phyloP scores from a whole-genome alignment of 805 yeast genomes.

The Priceomyces haplophilus region DNA sequence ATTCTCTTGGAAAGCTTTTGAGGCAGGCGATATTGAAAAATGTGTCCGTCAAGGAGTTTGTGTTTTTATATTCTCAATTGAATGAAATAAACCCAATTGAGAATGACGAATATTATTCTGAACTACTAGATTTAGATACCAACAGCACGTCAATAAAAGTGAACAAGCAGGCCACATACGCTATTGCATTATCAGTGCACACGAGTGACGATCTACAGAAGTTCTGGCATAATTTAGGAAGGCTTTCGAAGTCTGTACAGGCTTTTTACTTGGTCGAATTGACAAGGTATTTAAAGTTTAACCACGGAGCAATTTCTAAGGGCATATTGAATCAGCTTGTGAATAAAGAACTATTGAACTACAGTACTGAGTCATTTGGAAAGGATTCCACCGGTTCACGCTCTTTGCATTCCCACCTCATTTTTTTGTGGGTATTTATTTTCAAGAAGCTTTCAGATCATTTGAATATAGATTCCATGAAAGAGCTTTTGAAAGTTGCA shows the following conservation, averaged over 20 bases:
- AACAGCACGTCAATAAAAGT: conserved; percentile 4
- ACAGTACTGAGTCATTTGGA: background rate
- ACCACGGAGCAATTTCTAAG: conserved; percentile 2
- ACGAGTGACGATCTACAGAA: conserved; percentile 14
- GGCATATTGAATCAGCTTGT: conserved; percentile 11
- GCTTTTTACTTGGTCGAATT: conserved; percentile 11
- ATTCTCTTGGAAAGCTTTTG: conserved; percentile 17
- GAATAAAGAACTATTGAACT: conserved; percentile 4
- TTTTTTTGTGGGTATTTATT: conserved; percentile 11
- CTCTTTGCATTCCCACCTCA: conserved; percentile 10
- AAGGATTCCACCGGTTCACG: background rate
- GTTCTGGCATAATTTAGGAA: conserved; percentile 22
- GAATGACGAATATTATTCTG: conserved; percentile 24
- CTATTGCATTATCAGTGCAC: conserved; percentile 18
- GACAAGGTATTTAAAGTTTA: conserved; percentile 6
- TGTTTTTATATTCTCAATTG: conserved; percentile 27
- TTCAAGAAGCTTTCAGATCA: conserved; percentile 5
- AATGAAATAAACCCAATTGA: conserved; percentile 17
- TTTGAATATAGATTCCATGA: conserved; percentile 6
- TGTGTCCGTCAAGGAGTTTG: conserved; percentile 23
- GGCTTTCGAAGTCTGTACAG: conserved; percentile 9
- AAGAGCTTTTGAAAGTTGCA: conserved; percentile 7
- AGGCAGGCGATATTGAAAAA: conserved; percentile 17
- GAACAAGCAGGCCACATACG: conserved; percentile 14
- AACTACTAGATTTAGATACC: conserved; percentile 20